Base-by-base conservation (phyloP, 2,329 filamentous ascomycete genomes). In the Pseudofabraea citricarpa region DNA sequence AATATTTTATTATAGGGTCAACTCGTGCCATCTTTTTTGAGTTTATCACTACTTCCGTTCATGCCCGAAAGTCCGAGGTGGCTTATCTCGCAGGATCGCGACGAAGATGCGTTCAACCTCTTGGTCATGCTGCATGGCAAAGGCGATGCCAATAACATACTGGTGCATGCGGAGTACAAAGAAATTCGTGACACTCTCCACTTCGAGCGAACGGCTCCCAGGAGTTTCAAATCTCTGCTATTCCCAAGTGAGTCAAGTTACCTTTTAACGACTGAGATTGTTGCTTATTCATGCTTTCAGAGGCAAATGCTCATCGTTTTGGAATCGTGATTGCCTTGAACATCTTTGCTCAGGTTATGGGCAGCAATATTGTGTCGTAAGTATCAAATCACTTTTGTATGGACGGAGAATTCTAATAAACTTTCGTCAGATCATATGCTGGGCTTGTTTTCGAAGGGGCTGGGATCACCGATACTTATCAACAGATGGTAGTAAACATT, bases 11-110 rank as follows among this genome's bases (percentile, higher is more conserved):
- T n/a, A n/a, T n/a, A 35, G 31, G 31, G 31, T n/a, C 31, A 35
- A 35, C 13, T 35, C 16, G 31, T 35, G 6, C 31, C 31, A 18
- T 35, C 31, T n/a, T 16, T 35, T 9, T 6, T 35, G 16, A 35
- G 31, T 35, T 18, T 35, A 13, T 35, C 8, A 15, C 31, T 35
- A n/a, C 31, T 35, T 3, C 16, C 16, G 3, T 65, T 73, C 47
- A 60, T 77, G 5, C 75, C 75, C 1, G 75, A 79, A 52, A 73
- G 69, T 22, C 76, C 75, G 5, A 60, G 75, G 33, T 79, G 74
- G 74, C 61, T 77, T 16, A 73, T 74, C 48, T 69, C 69, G 20
- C 69, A 74, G 45, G 68, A 71, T 41, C 67, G 71, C 19, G 61
- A 68, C 15, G 70, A 74, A 13, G 63, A 75, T 44, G 73, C 73